These are phyloP conservation scores for Tephrocybe sp. DNA, from an alignment of 768 basidiomycete genomes.

Conservation along the genomic window DNA sequence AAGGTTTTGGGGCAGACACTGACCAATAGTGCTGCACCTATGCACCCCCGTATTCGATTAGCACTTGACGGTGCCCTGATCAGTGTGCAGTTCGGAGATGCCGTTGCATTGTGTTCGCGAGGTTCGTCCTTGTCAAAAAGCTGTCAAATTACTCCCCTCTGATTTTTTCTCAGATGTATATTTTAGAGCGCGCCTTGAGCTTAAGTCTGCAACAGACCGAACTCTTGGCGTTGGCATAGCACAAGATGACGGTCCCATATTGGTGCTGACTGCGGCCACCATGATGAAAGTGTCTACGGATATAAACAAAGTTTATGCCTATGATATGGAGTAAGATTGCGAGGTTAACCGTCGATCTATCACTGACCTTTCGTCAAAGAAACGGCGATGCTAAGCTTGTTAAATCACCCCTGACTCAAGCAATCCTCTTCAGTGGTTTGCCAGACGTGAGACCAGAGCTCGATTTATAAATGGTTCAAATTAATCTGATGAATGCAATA, in stretches of 20 bases:
- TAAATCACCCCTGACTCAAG: conserved; percentile 81
- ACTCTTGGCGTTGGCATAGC: conserved; percentile 71
- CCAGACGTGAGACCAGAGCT: conserved; percentile 52
- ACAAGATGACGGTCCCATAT: conserved; percentile 44
- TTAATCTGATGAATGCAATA: conserved; percentile 22
- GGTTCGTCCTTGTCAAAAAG: conserved; percentile 34
- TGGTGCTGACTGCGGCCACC: conserved; percentile 65
- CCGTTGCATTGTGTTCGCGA: conserved; percentile 69
- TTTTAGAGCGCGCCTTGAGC: conserved; percentile 70
- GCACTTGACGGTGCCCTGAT: conserved; percentile 59
- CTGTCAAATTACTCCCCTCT: background rate
- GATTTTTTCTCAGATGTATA: conserved; percentile 50
- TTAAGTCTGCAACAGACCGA: conserved; percentile 66
- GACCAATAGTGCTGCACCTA: conserved; percentile 59
- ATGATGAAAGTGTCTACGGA: conserved; percentile 71
- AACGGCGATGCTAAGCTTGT: conserved; percentile 67
- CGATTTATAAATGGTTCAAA: background rate
- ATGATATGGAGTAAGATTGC: conserved; percentile 62
- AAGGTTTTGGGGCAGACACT: conserved; percentile 50
- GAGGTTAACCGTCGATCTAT: background rate
- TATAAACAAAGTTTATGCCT: conserved; percentile 57
- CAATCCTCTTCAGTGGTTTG: conserved; percentile 74
- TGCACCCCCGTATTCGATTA: conserved; percentile 68
- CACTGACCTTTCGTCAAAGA: conserved; percentile 28
- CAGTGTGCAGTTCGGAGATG: conserved; percentile 74